Base-by-base conservation (phyloP, 345 rosid genomes). In the Excoecaria cochinchinensis region DNA sequence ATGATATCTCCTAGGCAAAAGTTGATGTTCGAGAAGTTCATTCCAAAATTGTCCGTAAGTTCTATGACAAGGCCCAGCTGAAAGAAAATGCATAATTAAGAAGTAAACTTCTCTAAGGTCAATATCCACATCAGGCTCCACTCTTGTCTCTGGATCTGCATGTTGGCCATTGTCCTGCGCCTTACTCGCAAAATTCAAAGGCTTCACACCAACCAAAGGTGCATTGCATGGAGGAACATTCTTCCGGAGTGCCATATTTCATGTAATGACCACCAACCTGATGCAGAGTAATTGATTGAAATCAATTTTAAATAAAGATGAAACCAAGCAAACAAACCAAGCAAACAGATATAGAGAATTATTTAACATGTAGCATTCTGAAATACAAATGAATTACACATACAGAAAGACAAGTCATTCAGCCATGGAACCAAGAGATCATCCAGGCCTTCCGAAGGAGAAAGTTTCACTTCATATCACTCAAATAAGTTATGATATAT, bases 1-100 rank as follows among this genome's bases (percentile, higher is more conserved):
- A 88, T 93, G 98, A 79, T 89, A 96, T 83, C 98, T 92, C 87
- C 97, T 85, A 22, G 99, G 99, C 75, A 92, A 84, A 80, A 93
- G 92, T 81, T 93, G 92, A 77, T 92, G 89, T 66, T 93, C 97
- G 72, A 90, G 86, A 76, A 96, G 91, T 82, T 96, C 99, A 81
- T 89, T 88, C 91, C 85, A 90, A 77, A 93, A 79, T 72, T 87
- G 94, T 60, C 82, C 87, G 84, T 42, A 90, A 57, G 97, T 92
- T 80, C 84, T 84, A 50, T 89, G 92, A 78, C 99, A 96, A 42
- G 98, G 99, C 40, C 99, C 95, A 77, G 86, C 76, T 44, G 97
- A 92, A 73, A 96, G 92, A 78, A 96, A 96, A 84, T 92, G 98
- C 88, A 96, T 89, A 78, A 96, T 90, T 82, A 96, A 80, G 78